phyloP scores from a whole-genome alignment of 306 rosid species.

The Chamaecrista fasciculata region DNA sequence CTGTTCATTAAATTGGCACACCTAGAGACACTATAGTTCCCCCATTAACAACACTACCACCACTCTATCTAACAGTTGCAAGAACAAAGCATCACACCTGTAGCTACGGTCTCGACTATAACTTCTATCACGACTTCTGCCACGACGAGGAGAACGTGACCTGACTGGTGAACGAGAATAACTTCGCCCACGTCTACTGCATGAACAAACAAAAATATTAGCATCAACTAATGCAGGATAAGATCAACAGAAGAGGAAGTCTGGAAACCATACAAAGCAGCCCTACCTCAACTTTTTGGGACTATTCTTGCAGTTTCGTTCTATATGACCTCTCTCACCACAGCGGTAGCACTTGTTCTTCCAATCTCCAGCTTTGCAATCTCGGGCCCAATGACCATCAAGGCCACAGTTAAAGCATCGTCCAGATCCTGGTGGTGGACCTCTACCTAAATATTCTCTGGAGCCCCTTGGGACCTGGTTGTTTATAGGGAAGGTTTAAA shows the following conservation, averaged over 20 bases:
- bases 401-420: conserved; percentile 88
- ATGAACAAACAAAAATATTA: not conserved
- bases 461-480: conserved; percentile 77
- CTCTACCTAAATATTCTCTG: conserved; percentile 67
- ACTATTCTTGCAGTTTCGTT: conserved; percentile 75
- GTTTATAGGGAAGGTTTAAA: not conserved
- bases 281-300: conserved; percentile 64
- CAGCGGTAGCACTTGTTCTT: conserved; percentile 86
- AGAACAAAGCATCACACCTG: conserved; percentile 35
- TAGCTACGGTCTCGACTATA: conserved; percentile 56
- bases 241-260: not conserved
- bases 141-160: conserved; percentile 53
- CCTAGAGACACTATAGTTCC: too few species aligned
- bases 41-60: too few species aligned
- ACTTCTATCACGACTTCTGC: conserved; percentile 53
- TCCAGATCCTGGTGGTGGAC: conserved; percentile 89
- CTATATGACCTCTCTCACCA: conserved; percentile 89
- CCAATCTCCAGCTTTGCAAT: conserved; percentile 92
- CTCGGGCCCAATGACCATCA: conserved; percentile 91
- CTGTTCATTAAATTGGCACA: too few species aligned
- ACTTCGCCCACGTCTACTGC: conserved; percentile 47
- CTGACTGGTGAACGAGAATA: conserved; percentile 47
- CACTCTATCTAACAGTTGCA: not conserved
- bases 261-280: not conserved
- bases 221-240: not conserved